phyloP scores from a whole-genome alignment of 805 yeast genomes.

The Saturnispora bothae region DNA sequence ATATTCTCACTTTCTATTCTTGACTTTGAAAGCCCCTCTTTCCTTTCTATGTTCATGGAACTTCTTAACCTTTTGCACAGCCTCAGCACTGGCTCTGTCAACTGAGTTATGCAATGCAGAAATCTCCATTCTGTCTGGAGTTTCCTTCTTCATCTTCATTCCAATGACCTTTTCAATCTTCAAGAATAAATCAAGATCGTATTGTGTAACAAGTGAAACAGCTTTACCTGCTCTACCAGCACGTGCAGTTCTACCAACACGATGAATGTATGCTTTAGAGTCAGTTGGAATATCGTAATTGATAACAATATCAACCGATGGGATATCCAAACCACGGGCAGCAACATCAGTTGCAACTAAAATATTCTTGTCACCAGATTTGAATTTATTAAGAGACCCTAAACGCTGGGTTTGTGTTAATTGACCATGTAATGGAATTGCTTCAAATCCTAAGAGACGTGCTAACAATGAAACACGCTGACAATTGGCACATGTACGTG shows the following conservation, averaged over 20 bases:
- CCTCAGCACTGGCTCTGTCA: constrained; percentile 85
- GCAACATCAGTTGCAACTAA: constrained; percentile 87
- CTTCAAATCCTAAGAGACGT: constrained; percentile 72
- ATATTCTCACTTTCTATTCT: neutral
- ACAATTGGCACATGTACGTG: constrained; percentile 91
- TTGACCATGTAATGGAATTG: constrained; percentile 93
- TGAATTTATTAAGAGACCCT: constrained; percentile 72
- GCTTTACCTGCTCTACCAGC: constrained; percentile 88
- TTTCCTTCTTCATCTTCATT: constrained; percentile 75
- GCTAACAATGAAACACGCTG: constrained; percentile 80
- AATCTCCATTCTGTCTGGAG: constrained; percentile 67
- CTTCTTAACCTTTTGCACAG: constrained; percentile 69
- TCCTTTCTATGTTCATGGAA: constrained; percentile 31
- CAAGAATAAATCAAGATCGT: constrained; percentile 79
- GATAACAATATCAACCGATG: constrained; percentile 78
- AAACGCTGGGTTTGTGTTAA: constrained; percentile 74
- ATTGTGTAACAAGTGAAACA: constrained; percentile 82
- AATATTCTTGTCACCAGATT: constrained; percentile 57
- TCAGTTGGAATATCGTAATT: constrained; percentile 94
- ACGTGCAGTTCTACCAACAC: constrained; percentile 98
- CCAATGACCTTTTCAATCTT: constrained; percentile 82
- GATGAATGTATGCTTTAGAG: constrained; percentile 90
- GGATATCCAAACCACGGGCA: constrained; percentile 94
- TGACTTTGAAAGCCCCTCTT: neutral
- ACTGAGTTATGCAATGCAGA: constrained; percentile 74